These are phyloP conservation scores for Venturia pyrina DNA, from an alignment of 2,329 filamentous ascomycete genomes.

Conservation along the genomic window DNA sequence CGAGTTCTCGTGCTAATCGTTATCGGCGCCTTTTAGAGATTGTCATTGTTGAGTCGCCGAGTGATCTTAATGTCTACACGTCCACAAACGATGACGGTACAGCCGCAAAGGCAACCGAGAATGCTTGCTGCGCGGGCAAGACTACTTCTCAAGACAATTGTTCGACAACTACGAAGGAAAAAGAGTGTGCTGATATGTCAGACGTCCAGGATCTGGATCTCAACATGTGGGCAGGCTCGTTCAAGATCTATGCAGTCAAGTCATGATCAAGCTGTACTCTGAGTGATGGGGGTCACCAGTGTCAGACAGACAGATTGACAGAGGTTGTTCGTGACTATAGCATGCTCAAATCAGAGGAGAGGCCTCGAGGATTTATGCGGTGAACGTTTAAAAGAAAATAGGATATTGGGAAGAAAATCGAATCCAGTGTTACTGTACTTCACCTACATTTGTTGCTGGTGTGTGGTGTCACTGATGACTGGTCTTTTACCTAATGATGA, in stretches of 20 bases:
- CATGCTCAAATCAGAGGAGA: no score
- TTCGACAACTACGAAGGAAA: neutral
- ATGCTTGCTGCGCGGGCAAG: neutral
- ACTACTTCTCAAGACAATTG: neutral
- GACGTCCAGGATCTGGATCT: constrained; percentile 2
- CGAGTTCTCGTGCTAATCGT: neutral
- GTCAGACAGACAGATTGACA: no score
- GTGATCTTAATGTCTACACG: constrained; percentile 40
- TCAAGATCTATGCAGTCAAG: constrained; percentile 13
- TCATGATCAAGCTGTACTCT: neutral
- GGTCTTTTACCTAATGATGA: no score
- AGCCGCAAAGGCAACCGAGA: constrained; percentile 5
- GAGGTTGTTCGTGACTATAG: no score
- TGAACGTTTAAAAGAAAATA: no score
- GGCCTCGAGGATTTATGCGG: no score
- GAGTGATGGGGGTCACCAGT: neutral
- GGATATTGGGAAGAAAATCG: no score
- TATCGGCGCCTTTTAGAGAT: constrained; percentile 25
- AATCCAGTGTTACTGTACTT: no score
- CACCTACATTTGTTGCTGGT: no score
- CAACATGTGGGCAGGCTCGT: constrained; percentile 15
- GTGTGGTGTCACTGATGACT: no score
- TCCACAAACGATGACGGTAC: constrained; percentile 14
- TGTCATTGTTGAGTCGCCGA: constrained; percentile 35
- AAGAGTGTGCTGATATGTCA: neutral